Base-by-base conservation (phyloP, 2,329 filamentous ascomycete species). In the Cryphonectria nitschkei region DNA sequence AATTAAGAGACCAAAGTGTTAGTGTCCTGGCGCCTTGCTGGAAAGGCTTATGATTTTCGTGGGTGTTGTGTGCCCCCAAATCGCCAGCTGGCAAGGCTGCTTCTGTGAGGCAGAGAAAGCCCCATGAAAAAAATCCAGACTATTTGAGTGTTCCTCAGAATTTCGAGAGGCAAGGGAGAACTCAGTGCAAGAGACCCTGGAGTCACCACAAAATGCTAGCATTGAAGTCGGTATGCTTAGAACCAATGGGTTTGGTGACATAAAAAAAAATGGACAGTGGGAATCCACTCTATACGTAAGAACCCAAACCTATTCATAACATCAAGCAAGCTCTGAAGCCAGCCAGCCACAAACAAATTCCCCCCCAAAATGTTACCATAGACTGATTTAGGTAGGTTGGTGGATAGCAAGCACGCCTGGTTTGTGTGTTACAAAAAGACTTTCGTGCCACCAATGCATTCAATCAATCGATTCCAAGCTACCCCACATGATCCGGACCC, bases 11-110 rank as follows among this genome's bases (percentile, higher is more conserved):
- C 34, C 22, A 64, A 22, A 26, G 26, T 13, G 34, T 65, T 58
- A 41, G 62, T 56, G 52, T 16, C 43, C n/a, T 29, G 32, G 34
- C 37, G 41, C 62, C 62, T 16, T 69, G 68, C 37, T 50, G 43
- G n/a, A 65, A 56, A 9, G 26, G 52, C 52, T 32, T 14, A 16
- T 32, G 54, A 58, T 58, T 58, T 32, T 32, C 54, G 29, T 19
- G 54, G 8, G 6, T 34, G 26, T 58, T 32, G 26, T 58, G 11
- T 16, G 29, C 29, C 58, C 58, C 16, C 3, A 60, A 11, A n/a
- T 39, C n/a, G 58, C 32, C 58, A 61, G 58, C 58, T 61, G 58
- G 58, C 58, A 61, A 22, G 58, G 32, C 34, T 39, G 32, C 11
- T 56, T 3, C 9, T 4, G n/a, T 29, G 43, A 56, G 52, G 13